Evolutionary conservation across 2,329 filamentous ascomycete species (phyloP), one percentile per base, ranked within the genome.

Genomic region (Colletotrichum brevisporum): DNA sequence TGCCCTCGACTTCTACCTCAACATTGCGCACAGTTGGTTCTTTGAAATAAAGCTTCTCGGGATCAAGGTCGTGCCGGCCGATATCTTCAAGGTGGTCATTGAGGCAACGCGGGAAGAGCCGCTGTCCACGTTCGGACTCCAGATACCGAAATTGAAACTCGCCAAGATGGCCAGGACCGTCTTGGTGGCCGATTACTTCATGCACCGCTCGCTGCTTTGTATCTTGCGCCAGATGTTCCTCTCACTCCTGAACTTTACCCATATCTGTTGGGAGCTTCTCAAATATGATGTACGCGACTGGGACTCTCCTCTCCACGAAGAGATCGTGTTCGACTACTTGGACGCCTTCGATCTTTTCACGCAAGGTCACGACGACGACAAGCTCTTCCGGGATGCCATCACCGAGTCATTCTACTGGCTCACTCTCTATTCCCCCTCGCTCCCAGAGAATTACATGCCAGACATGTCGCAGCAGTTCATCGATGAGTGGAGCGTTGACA

Each of bases 31-130:
- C 43, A 26, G 41, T 18, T 70, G 67, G 67, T 70, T 53, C 64
- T 70, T 68, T 47, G 63, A 68, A 43, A 69, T 61, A 60, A 69
- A 59, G 26, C 39, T 60, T 69, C 55, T 26, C 10, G 67, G 62
- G 4, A 60, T 24, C 51, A 51, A 53, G 9, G 43, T 47, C 3
- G 63, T 69, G n/a, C 50, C 55, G 12, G 52, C 10, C 47, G 41
- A 48, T 12, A 10, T 21, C 15, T 62, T 67, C 39, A 39, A 53
- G 3, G 39, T 9, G 5, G 15, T 50, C 6, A 26, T 68, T 39
- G 26, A 58, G 4, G 24, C 18, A 1, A 2, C 43, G 21, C 27
- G 47, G 31, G 31, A 55, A 5, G 55, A 41, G 45, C 43, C 55
- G 12, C 52, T 67, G 21, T 9, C 24, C 16, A 18, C 24, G 18